These are phyloP conservation scores for Phalaenopsis aphrodite DNA, from an alignment of 106 monocot genomes.

Conservation along the genomic window DNA sequence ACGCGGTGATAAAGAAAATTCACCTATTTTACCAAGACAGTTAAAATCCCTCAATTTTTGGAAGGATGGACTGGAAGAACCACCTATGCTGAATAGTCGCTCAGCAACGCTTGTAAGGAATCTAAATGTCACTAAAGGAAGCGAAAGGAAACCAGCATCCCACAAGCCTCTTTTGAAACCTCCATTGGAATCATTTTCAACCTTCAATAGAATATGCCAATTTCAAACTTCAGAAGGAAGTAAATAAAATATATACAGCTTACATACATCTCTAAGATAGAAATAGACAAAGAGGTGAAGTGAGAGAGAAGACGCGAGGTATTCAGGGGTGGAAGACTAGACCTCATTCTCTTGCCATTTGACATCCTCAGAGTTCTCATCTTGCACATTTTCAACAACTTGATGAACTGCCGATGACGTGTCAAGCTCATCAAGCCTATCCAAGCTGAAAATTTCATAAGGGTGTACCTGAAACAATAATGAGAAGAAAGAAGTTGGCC, in stretches of 20 bases:
- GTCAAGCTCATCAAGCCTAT: constrained; percentile 30
- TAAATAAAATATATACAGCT: background rate
- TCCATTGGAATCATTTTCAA: constrained; percentile 21
- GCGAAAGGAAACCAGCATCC: constrained; percentile 24
- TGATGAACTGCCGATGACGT: constrained; percentile 17
- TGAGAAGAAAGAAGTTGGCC: background rate
- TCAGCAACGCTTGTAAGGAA: constrained; percentile 41
- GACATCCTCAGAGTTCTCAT: constrained; percentile 27
- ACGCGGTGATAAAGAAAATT: background rate
- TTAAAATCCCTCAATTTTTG: constrained; percentile 2
- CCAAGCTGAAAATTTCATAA: constrained; percentile 59
- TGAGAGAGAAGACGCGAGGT: background rate
- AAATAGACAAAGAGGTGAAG: background rate
- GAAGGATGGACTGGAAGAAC: constrained; percentile 13
- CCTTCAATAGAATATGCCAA: constrained; percentile 1
- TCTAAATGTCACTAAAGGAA: constrained; percentile 28
- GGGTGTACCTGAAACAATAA: constrained; percentile 54
- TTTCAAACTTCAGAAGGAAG: background rate
- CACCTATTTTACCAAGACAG: constrained; percentile 17
- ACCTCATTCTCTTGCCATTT: constrained; percentile 20
- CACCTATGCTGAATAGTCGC: constrained; percentile 28
- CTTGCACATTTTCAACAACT: constrained; percentile 15
- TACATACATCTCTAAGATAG: background rate
- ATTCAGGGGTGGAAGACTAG: background rate
- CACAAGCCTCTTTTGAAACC: constrained; percentile 21